Percentiles rank a stretch among this genome's conserved stretches.
Conservation (phyloP, 129 eudicot species). For the Glebionis coronaria region DNA sequence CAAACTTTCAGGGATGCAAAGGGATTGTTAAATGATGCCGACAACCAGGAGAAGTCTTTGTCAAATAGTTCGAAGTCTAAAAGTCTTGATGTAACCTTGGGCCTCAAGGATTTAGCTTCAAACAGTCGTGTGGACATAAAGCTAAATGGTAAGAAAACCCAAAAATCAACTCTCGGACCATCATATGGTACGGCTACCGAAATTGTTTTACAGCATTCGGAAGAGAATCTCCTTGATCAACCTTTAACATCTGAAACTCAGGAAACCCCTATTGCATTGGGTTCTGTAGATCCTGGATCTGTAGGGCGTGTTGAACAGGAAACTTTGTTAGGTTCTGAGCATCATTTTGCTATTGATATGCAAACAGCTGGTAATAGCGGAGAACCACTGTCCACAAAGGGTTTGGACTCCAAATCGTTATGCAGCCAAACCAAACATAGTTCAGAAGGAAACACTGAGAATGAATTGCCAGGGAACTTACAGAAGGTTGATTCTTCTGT, state of each 20-base stretch:
- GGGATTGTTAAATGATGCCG: constrained; percentile 36
- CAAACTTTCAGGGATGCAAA: constrained; percentile 38
- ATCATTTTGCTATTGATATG: constrained; percentile 31
- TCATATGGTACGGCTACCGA: constrained; percentile 4
- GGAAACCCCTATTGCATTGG: constrained; percentile 30
- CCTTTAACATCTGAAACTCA: constrained; percentile 32
- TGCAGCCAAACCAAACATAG: constrained; percentile 37
- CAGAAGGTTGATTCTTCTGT: constrained; percentile 45
- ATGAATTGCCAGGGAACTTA: constrained; percentile 32
- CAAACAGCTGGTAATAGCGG: constrained; percentile 35
- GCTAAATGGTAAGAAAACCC: constrained; percentile 38
- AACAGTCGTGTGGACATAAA: constrained; percentile 45
- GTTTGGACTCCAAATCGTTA: constrained; percentile 61
- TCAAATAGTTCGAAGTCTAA: constrained; percentile 29
- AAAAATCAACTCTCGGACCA: constrained; percentile 35
- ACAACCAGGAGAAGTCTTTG: constrained; percentile 30
- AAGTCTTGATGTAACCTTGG: constrained; percentile 29
- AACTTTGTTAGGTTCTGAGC: constrained; percentile 33
- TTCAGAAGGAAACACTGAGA: constrained; percentile 17
- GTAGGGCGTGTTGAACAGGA: constrained; percentile 33
- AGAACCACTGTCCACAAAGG: constrained; percentile 33
- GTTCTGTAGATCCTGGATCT: constrained; percentile 27
- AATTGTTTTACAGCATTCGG: too few species aligned
- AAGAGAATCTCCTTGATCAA: background rate
- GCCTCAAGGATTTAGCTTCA: constrained; percentile 30